These are phyloP conservation scores for Ophiocordyceps sinensis DNA, from an alignment of 2,329 filamentous ascomycete genomes.

Conservation along the genomic window DNA sequence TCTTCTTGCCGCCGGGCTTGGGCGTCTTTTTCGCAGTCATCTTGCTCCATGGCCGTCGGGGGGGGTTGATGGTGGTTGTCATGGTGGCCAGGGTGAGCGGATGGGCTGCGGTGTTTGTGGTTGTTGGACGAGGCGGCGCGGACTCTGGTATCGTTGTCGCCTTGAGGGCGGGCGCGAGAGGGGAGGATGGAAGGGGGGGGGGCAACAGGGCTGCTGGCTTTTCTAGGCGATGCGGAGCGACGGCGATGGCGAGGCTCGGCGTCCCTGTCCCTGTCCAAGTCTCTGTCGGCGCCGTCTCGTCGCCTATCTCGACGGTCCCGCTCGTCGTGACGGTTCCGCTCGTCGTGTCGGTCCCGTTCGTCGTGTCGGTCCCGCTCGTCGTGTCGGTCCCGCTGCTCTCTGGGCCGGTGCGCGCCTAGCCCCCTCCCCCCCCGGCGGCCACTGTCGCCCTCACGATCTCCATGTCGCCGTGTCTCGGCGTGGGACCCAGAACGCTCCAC, in stretches of 20 bases:
- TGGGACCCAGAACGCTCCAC: conserved; percentile 4
- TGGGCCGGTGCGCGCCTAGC: neutral
- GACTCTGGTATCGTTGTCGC: neutral
- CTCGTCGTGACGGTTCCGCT: conserved; percentile 9
- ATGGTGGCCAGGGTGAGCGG: too few relatives aligned
- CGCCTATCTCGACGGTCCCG: conserved; percentile 6
- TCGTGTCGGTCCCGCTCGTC: conserved; percentile 9
- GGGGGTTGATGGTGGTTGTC: too few relatives aligned
- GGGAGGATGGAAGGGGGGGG: neutral
- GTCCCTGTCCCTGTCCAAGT: conserved; percentile 10
- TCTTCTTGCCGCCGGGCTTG: neutral
- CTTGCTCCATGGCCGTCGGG: neutral
- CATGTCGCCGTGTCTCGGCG: conserved; percentile 1
- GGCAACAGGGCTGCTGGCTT: neutral
- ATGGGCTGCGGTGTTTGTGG: neutral
- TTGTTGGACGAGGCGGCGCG: neutral
- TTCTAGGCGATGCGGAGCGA: conserved; percentile 22
- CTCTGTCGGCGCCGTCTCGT: conserved; percentile 11
- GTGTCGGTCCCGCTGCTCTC: conserved; percentile 9
- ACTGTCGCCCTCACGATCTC: conserved; percentile 6
- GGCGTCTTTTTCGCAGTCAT: neutral
- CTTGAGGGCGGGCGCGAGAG: neutral
- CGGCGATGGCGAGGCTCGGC: conserved; percentile 10
- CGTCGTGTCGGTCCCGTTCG: conserved; percentile 9
- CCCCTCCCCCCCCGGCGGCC: conserved; percentile 8